Base-by-base conservation (phyloP, 1,139 yeast species). In the Kluyveromyces sp. region DNA sequence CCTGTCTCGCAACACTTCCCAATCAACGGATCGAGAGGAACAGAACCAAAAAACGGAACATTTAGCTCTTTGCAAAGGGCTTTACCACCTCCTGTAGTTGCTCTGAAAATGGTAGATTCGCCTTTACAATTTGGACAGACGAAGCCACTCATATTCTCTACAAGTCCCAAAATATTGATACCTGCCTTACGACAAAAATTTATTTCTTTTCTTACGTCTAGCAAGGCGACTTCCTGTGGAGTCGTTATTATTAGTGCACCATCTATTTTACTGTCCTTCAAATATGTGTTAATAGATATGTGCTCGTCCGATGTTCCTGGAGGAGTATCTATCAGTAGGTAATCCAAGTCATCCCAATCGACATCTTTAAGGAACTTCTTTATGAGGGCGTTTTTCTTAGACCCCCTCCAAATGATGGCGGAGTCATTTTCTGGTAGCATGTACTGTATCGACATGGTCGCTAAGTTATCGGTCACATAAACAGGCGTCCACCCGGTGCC, bases 241-340 rank as follows among this genome's bases (percentile, higher is more conserved):
- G 98, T 94, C 0, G 98, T 92, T 25, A 94, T 95, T 6, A 94
- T 76, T 28, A 94, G 70, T 0, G 98, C 98, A 0, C 99, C 99
- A 61, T 92, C 97, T 1, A 92, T 81, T 0, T 96, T 96, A 4
- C 83, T 81, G 38, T 87, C 95, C 56, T 86, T 83, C 75, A 94
- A 71, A 58, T 85, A 89, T 39, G 85, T 80, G 35, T 92, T 86
- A 20, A 92, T 89, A 7, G 95, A 80, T 39, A 94, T 71, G 64
- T 94, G 99, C 62, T 94, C 99, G 63, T 94, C 99, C 0, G 96
- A 83, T 0, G 99, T 92, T 0, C 99, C 98, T 0, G 99, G 99
- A 0, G 98, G 99, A 0, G 99, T 94, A 57, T 94, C 99, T 4
- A 94, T 85, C 13, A 94, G 75, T 54, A 94, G 69, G 58, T 86